Base-by-base conservation (phyloP, 805 yeast species). In the Zygosaccharomyces lentus region DNA sequence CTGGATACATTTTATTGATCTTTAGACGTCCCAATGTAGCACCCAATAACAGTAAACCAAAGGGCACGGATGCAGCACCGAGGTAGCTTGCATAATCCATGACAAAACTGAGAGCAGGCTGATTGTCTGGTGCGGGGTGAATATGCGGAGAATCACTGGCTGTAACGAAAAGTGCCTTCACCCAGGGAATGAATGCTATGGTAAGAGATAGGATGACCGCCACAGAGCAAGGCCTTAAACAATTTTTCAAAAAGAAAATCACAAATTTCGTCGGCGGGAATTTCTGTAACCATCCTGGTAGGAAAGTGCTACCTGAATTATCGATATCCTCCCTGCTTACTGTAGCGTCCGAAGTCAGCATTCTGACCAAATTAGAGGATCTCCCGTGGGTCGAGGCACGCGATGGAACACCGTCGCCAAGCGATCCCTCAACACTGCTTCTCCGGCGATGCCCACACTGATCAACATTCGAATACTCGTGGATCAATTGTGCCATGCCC, bases 21-120 rank as follows among this genome's bases (percentile, higher is more conserved):
- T 77, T 69, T 37, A 91, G 72, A 42, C 96, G 70, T 1, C 96
- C 85, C 37, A 91, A 79, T 6, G 96, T 89, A 3, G 91, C 96
- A 1, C 99, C 99, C 21, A 93, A 66, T 40, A 93, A 62, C 41
- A 88, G 64, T 48, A 91, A 71, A 4, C 98, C 99, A 45, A 88
- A 69, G 2, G 97, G 98, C 27, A 91, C 98, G 35, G 87, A 81
- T 0, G 97, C 96, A 2, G 81, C 80, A 0, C 96, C 96, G 3
- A 93, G 69, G 61, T 90, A 93, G 8, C 77, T 61, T 1, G 90
- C 71, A 49, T 81, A 80, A 61, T 91, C 96, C 78, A 91, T 85
- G 4, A 91, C 53, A 53, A 91, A 91, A 12, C 90, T 85, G 35
- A 91, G 70, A 3, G 96, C 90, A 0, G 99, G 97, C 49, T 73